These are phyloP conservation scores for Porogramme epimiltina DNA, from an alignment of 1,284 basidiomycete genomes.

Conservation along the genomic window DNA sequence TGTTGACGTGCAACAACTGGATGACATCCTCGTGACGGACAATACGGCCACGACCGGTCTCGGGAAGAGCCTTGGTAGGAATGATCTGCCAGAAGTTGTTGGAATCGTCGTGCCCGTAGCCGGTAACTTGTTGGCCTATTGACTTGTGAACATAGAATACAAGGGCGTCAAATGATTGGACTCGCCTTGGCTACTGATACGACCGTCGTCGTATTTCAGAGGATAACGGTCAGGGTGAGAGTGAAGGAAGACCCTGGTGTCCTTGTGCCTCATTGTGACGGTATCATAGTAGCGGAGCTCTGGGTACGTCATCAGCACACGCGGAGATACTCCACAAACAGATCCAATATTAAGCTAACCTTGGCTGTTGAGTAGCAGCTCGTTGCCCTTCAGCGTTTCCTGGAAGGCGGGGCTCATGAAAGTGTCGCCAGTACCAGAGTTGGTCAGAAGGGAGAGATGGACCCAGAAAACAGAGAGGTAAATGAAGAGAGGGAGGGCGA, in stretches of 20 bases:
- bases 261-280: constrained; percentile 88
- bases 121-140: constrained; percentile 96
- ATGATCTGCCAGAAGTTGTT: constrained; percentile 98
- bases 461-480: constrained; percentile 98
- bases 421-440: constrained; percentile 90
- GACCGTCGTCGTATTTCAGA: constrained; percentile 93
- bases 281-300: constrained; percentile 95
- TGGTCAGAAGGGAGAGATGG: constrained; percentile 90
- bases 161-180: neutral
- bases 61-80: constrained; percentile 90
- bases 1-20: constrained; percentile 88
- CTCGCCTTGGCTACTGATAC: constrained; percentile 90
- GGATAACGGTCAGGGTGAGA: constrained; percentile 93
- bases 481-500: constrained; percentile 84
- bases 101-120: constrained; percentile 88
- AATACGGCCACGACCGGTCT: constrained; percentile 85
- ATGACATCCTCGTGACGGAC: constrained; percentile 89
- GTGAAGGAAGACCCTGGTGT: constrained; percentile 91
- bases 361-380: constrained; percentile 87
- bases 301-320: constrained; percentile 32
- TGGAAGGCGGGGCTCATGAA: constrained; percentile 99
- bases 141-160: constrained; percentile 9
- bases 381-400: constrained; percentile 92
- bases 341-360: constrained; percentile 56
- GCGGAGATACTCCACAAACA: neutral